Evolutionary conservation across 2,329 filamentous ascomycete species (phyloP).

Genomic region (Amauroascus verrucosus): DNA sequence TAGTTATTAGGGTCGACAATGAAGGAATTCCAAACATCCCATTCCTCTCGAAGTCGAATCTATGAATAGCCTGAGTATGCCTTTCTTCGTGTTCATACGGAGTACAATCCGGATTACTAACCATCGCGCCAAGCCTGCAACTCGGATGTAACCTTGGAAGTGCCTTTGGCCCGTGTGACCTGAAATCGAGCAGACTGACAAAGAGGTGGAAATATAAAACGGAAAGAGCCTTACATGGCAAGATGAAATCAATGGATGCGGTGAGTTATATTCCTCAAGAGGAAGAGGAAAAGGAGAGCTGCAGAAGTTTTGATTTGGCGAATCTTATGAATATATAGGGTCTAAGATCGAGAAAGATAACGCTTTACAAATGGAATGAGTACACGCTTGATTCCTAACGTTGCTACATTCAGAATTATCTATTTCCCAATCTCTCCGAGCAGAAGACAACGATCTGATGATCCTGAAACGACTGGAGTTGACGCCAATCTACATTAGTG

Average conservation of each 20-base stretch:
- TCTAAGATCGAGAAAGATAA: not conserved
- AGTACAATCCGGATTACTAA: no score
- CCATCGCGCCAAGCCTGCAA: no score
- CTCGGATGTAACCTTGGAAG: no score
- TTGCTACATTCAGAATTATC: constrained; percentile 30
- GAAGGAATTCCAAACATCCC: no score
- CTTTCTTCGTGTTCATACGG: no score
- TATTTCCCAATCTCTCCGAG: constrained; percentile 69
- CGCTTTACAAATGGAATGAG: not conserved
- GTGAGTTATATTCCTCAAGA: not conserved
- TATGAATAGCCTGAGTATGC: no score
- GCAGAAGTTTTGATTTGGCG: not conserved
- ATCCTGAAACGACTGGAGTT: constrained; percentile 66
- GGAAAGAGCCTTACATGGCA: no score
- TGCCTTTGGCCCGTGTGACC: no score
- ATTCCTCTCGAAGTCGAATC: no score
- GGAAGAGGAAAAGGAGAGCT: not conserved
- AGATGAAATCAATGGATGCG: not conserved
- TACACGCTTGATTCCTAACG: not conserved
- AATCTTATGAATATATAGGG: not conserved
- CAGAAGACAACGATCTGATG: constrained; percentile 76
- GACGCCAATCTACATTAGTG: not conserved
- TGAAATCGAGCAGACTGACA: no score
- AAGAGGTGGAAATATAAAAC: no score
- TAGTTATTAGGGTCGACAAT: no score